Percentiles rank a stretch among this genome's conserved stretches.
Conservation (phyloP, 2,329 filamentous ascomycete species). For the Colletotrichum sp. region DNA sequence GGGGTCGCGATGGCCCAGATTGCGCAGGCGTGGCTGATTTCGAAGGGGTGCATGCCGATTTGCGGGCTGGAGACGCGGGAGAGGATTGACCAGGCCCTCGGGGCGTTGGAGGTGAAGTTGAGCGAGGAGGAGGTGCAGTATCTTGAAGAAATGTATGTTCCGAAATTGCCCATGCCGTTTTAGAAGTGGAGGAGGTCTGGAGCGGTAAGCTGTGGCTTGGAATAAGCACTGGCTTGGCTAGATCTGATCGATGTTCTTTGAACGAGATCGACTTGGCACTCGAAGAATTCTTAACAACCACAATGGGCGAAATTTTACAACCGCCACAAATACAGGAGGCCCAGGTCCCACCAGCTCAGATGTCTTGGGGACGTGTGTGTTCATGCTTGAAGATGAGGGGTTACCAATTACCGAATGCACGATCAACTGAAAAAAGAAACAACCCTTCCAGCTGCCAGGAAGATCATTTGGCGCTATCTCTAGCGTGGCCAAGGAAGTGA, state of each 20-base stretch:
- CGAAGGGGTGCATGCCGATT: constrained; percentile 1
- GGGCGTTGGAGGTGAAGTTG: neutral
- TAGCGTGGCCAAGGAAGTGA: neutral
- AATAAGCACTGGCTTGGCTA: neutral
- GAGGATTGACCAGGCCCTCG: constrained; percentile 13
- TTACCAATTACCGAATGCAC: neutral
- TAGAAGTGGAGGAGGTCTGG: neutral
- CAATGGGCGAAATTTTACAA: neutral
- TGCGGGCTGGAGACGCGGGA: constrained; percentile 9
- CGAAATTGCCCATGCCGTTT: neutral
- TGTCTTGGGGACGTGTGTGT: neutral
- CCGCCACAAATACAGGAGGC: neutral
- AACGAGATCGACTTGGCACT: neutral
- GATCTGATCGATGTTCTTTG: neutral
- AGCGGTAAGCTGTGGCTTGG: neutral
- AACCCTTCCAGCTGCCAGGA: neutral
- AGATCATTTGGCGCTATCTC: neutral
- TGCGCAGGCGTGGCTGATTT: constrained; percentile 9
- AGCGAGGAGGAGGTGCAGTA: neutral
- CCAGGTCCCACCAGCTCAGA: neutral
- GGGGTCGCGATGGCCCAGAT: constrained; percentile 10
- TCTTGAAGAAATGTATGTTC: constrained; percentile 8
- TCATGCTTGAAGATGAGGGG: neutral
- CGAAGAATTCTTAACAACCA: neutral
- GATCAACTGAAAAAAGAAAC: neutral